Conservation (phyloP, 768 basidiomycete genomes). For the Collybia sordida region DNA sequence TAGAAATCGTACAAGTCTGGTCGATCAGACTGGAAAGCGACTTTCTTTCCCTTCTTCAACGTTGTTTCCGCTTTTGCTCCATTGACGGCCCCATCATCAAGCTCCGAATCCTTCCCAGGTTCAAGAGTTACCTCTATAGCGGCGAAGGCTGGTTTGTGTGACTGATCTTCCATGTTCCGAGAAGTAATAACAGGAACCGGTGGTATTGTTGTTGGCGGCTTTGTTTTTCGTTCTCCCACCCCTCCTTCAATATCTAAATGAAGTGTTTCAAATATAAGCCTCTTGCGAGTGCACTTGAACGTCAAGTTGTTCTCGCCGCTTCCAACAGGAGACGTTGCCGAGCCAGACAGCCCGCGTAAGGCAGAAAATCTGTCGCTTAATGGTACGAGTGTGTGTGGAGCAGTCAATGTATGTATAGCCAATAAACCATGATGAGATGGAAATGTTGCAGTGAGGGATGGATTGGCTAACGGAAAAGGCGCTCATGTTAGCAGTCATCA, state of each 20-base stretch:
- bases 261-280: constrained; percentile 88
- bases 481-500: background rate
- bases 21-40: constrained; percentile 65
- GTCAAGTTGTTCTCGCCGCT: constrained; percentile 96
- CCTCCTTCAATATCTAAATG: constrained; percentile 89
- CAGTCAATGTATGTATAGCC: constrained; percentile 73
- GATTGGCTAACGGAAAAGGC: constrained; percentile 55
- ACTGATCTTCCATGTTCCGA: constrained; percentile 3
- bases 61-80: constrained; percentile 19
- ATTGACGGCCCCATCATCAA: constrained; percentile 10
- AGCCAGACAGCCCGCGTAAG: constrained; percentile 74
- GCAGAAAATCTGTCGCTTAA: constrained; percentile 82
- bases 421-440: constrained; percentile 87
- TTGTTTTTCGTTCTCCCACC: constrained; percentile 72
- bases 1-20: constrained; percentile 78
- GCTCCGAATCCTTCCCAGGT: constrained; percentile 14
- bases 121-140: constrained; percentile 48
- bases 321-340: constrained; percentile 48
- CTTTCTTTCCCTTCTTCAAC: constrained; percentile 57
- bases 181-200: constrained; percentile 8
- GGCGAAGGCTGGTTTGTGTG: constrained; percentile 24
- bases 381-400: constrained; percentile 69
- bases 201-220: constrained; percentile 31
- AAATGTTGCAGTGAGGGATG: constrained; percentile 71
- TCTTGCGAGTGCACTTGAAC: constrained; percentile 88